phyloP scores from a whole-genome alignment of 768 basidiomycete genomes.

The Boletus subparvulus region DNA sequence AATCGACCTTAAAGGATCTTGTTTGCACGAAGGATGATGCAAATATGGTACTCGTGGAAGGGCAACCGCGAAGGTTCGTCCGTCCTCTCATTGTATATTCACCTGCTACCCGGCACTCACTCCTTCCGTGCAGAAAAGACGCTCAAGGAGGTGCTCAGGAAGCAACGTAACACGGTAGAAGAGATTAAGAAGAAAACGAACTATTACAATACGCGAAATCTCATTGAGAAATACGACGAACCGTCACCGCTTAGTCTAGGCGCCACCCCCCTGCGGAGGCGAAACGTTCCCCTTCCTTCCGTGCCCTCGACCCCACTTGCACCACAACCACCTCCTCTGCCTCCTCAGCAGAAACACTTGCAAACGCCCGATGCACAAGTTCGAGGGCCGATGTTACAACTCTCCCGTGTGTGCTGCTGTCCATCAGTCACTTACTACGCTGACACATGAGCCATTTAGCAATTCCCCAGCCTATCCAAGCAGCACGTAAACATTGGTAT shows the following conservation, averaged over 20 bases:
- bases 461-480: slow-evolving; percentile 38
- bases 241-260: slow-evolving; percentile 28
- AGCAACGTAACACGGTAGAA: slow-evolving; percentile 83
- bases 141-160: slow-evolving; percentile 67
- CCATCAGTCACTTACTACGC: not conserved
- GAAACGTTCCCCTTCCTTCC: slow-evolving; percentile 33
- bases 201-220: slow-evolving; percentile 86
- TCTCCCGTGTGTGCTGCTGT: slow-evolving; percentile 37
- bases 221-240: slow-evolving; percentile 90
- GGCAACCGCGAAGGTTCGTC: slow-evolving; percentile 73
- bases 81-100: not conserved
- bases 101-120: not conserved
- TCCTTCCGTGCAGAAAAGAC: slow-evolving; percentile 61
- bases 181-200: slow-evolving; percentile 98
- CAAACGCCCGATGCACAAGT: slow-evolving; percentile 25
- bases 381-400: slow-evolving; percentile 33
- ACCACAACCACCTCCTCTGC: slow-evolving; percentile 26
- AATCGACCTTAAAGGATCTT: slow-evolving; percentile 48
- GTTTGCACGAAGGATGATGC: slow-evolving; percentile 76
- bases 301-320: slow-evolving; percentile 33
- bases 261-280: slow-evolving; percentile 44
- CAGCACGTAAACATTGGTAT: slow-evolving; percentile 77
- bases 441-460: slow-evolving; percentile 28
- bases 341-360: slow-evolving; percentile 12
- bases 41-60: slow-evolving; percentile 79